phyloP scores from a whole-genome alignment of 257 asterid species.

The Nicotiana paniculata region DNA sequence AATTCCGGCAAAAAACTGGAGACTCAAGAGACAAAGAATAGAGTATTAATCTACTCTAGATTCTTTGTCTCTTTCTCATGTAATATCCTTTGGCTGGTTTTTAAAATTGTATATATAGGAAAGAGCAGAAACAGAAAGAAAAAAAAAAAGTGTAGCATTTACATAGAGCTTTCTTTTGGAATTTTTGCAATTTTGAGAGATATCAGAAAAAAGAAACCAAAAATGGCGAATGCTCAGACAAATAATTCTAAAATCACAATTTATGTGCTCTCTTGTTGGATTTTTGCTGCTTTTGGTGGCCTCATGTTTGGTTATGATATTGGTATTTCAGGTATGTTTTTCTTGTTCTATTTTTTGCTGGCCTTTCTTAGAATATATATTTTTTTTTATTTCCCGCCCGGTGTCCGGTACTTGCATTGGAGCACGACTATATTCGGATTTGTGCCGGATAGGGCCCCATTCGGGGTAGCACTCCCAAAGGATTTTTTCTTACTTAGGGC shows the following conservation, averaged over 20 bases:
- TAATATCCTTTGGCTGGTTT: background rate
- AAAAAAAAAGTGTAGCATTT: background rate
- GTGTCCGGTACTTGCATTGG: too few species aligned
- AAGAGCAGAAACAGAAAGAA: background rate
- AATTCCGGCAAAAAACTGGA: background rate
- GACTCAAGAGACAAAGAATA: background rate
- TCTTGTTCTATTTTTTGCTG: background rate
- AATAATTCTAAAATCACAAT: background rate
- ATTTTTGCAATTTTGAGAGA: background rate
- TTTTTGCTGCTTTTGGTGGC: background rate
- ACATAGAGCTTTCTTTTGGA: background rate
- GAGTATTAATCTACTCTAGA: background rate
- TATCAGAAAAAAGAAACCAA: background rate
- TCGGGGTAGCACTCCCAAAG: too few species aligned
- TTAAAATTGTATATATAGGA: background rate
- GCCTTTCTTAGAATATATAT: background rate
- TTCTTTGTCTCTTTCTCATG: background rate
- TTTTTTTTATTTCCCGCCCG: too few species aligned
- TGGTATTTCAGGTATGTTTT: conserved; percentile 8
- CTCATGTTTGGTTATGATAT: conserved; percentile 3
- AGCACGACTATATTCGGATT: too few species aligned
- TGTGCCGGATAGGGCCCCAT: too few species aligned
- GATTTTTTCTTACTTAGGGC: too few species aligned
- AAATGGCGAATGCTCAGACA: background rate
- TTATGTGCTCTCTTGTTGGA: background rate